A percentile compares a stretch with the other conserved stretches of the same genome.
phyloP scores from a whole-genome alignment of 805 yeast genomes.

The Saturnispora gosingensis region DNA sequence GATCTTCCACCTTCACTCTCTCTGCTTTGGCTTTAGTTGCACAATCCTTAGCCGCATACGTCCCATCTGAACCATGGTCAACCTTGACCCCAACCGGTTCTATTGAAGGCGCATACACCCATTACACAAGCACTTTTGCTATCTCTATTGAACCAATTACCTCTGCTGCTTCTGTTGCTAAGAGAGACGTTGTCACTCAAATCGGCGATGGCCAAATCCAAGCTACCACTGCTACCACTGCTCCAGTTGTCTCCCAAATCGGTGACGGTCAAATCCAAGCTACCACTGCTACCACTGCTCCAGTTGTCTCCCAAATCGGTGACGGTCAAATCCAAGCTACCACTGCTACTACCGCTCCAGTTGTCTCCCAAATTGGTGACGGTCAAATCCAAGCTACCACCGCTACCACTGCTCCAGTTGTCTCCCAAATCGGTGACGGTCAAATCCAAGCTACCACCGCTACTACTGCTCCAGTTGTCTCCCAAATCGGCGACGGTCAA shows the following conservation, averaged over 20 bases:
- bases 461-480: background rate
- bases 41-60: conserved; percentile 47
- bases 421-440: background rate
- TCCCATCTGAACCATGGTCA: conserved; percentile 60
- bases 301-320: conserved; percentile 27
- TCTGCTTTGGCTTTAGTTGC: conserved; percentile 37
- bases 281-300: conserved; percentile 17
- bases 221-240: conserved; percentile 21
- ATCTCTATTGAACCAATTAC: conserved; percentile 53
- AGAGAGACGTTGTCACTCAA: conserved; percentile 25
- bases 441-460: background rate
- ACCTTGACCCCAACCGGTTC: conserved; percentile 57
- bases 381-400: background rate
- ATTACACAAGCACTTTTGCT: conserved; percentile 55
- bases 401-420: background rate
- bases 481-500: background rate
- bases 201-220: conserved; percentile 41
- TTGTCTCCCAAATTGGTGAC: background rate
- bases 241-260: conserved; percentile 28
- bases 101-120: conserved; percentile 39
- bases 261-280: conserved; percentile 38
- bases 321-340: conserved; percentile 56
- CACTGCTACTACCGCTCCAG: conserved; percentile 20
- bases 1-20: conserved; percentile 13
- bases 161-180: conserved; percentile 12